Evolutionary conservation across 139 green algal species (phyloP).

Genomic region (Mychonastes homosphaera): DNA sequence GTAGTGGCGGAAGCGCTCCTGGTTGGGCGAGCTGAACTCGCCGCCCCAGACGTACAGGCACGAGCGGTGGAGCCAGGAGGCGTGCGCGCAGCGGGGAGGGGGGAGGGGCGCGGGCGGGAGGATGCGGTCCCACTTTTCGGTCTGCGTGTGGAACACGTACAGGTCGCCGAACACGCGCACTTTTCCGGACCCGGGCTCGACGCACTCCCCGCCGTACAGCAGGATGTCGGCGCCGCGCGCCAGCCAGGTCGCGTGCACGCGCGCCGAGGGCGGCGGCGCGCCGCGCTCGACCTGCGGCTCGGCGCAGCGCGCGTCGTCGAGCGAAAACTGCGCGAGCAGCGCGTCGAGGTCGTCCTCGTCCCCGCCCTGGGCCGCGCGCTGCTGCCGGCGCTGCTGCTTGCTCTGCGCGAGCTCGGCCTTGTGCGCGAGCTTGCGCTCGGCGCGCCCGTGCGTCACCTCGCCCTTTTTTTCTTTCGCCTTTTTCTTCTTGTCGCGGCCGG

Average conservation of each 20-base stretch:
- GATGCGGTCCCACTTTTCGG: constrained; percentile 48
- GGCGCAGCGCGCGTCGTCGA: constrained; percentile 35
- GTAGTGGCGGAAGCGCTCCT: constrained; percentile 40
- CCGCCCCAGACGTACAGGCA: constrained; percentile 90
- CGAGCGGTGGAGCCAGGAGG: constrained; percentile 61
- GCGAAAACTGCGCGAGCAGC: constrained; percentile 60
- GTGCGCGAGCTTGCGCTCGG: constrained; percentile 65
- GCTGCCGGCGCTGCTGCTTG: constrained; percentile 39
- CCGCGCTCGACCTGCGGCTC: constrained; percentile 42
- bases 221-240: constrained; percentile 56
- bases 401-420: constrained; percentile 72
- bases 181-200: constrained; percentile 62
- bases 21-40: constrained; percentile 83
- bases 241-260: constrained; percentile 64
- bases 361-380: constrained; percentile 1
- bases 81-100: constrained; percentile 72
- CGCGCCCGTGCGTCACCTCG: constrained; percentile 28
- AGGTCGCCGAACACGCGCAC: constrained; percentile 79
- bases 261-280: constrained; percentile 53
- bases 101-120: constrained; percentile 37
- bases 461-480: constrained; percentile 64
- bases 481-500: constrained; percentile 76
- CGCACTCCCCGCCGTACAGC: constrained; percentile 87
- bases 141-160: constrained; percentile 69
- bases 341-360: constrained; percentile 86